Evolutionary conservation across 371 early-diverging fungal genomes (phyloP).

Genomic region (Mortierella sp.): DNA sequence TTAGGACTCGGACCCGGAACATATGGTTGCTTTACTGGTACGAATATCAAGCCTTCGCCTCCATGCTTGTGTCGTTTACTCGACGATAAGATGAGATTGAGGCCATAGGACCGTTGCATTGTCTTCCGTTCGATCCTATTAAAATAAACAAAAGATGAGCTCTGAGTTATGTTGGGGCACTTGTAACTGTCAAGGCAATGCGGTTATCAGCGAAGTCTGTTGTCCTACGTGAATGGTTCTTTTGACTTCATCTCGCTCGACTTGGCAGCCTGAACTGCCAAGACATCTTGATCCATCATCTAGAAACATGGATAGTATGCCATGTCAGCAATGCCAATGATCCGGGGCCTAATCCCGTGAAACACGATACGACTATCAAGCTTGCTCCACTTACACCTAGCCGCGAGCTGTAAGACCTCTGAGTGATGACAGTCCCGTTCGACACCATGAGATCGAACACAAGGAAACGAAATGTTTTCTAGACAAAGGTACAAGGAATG

Average conservation of each 20-base stretch:
- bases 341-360: too few species aligned
- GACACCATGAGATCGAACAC: slow-evolving; percentile 76
- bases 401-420: slow-evolving; percentile 71
- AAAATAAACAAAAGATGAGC: not conserved
- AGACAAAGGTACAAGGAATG: slow-evolving; percentile 1
- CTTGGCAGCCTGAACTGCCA: slow-evolving; percentile 59
- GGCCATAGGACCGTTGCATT: slow-evolving; percentile 71
- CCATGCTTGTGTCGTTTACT: slow-evolving; percentile 78
- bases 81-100: slow-evolving; percentile 68
- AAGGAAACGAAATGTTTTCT: slow-evolving; percentile 72
- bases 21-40: slow-evolving; percentile 81
- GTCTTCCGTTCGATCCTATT: slow-evolving; percentile 65
- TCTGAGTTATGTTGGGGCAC: not conserved
- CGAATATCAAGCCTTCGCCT: slow-evolving; percentile 92
- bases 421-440: slow-evolving; percentile 65
- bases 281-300: slow-evolving; percentile 74
- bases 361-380: too few species aligned
- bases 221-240: slow-evolving; percentile 73
- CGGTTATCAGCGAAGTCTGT: too few species aligned
- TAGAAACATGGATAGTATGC: slow-evolving; percentile 20
- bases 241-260: slow-evolving; percentile 30
- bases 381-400: slow-evolving; percentile 75
- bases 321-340: too few species aligned
- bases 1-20: slow-evolving; percentile 72
- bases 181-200: too few species aligned